Evolutionary conservation across 345 rosid genomes (phyloP).

Genomic region (thale cress (Arabidopsis thaliana)): TAIR10.1 NC_003070.9:1973501-1974000

Average conservation of each 20-base stretch:
- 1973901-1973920: background rate
- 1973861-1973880: background rate
- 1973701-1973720: slow-evolving; percentile 9
- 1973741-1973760: background rate
- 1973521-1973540: slow-evolving; percentile 58
- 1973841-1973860: background rate
- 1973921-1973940: background rate
- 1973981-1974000: slow-evolving; percentile 46
- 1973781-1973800: background rate
- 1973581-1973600: background rate
- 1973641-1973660: background rate
- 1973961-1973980: slow-evolving; percentile 20
- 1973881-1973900: slow-evolving; percentile 17
- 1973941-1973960: slow-evolving; percentile 10
- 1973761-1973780: background rate
- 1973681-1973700: background rate
- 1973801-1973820: background rate
- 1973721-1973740: too few species aligned
- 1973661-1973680: slow-evolving; percentile 21
- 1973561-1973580: slow-evolving; percentile 12
- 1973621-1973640: background rate
- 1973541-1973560: slow-evolving; percentile 19
- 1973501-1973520: slow-evolving; percentile 89
- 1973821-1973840: background rate
- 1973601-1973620: slow-evolving; percentile 23